These are phyloP conservation scores for Penicillium cataractarum DNA, from an alignment of 495 filamentous ascomycete species.

Conservation along the genomic window DNA sequence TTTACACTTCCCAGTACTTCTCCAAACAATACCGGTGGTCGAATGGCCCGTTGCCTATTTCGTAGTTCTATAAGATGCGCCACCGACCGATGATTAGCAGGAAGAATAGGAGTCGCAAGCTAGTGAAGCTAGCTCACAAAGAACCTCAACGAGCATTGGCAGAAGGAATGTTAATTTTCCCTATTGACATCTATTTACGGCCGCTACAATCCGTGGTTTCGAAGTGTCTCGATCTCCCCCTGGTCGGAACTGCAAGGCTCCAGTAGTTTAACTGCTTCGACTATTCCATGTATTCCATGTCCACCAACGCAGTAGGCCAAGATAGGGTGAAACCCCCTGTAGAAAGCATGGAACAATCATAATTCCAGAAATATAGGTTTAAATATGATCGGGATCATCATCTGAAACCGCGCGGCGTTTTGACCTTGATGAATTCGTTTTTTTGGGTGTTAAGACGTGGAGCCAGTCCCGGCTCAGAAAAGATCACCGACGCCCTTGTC, in stretches of 20 bases:
- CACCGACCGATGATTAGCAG: constrained; percentile 5
- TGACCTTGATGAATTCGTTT: not conserved
- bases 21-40: not conserved
- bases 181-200: constrained; percentile 8
- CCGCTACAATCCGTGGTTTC: not conserved
- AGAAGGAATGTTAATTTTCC: not conserved
- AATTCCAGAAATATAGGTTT: not conserved
- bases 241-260: not conserved
- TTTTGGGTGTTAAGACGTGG: not conserved
- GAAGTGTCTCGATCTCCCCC: not conserved
- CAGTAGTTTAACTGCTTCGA: not conserved
- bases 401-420: constrained; percentile 5
- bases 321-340: not conserved
- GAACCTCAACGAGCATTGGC: not conserved
- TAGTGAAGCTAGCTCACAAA: not conserved
- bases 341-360: not conserved
- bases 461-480: constrained; percentile 51
- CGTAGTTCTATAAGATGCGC: constrained; percentile 27
- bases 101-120: not conserved
- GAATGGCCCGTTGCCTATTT: constrained; percentile 22
- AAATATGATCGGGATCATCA: not conserved
- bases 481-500: constrained; percentile 90
- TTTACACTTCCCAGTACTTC: not conserved
- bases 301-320: not conserved
- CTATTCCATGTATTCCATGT: not conserved